phyloP scores from a whole-genome alignment of 2,329 filamentous ascomycete genomes.

The Sclerotinia nivalis region DNA sequence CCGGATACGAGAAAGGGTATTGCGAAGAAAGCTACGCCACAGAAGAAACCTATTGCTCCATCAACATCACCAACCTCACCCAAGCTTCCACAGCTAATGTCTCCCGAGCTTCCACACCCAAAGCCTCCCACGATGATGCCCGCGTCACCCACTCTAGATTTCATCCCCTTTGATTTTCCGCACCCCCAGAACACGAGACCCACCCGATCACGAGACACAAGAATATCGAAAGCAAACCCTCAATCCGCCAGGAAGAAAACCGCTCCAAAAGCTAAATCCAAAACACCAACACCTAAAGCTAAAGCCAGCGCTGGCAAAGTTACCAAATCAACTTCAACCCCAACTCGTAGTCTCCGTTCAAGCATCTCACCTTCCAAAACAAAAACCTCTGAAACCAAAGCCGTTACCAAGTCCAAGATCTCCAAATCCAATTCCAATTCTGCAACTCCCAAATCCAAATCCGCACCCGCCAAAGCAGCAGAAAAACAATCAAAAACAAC shows the following conservation, averaged over 20 bases:
- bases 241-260: not conserved
- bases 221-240: constrained; percentile 8
- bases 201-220: not conserved
- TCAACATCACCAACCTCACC: not conserved
- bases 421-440: not conserved
- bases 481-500: not conserved
- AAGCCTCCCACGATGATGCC: not conserved
- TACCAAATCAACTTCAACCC: not conserved
- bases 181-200: not conserved
- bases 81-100: not conserved
- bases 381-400: not conserved
- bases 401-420: not conserved
- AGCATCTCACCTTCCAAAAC: not conserved
- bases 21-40: not conserved
- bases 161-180: not conserved
- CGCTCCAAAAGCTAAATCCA: not conserved
- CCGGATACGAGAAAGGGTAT: not conserved
- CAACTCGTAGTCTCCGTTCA: not conserved
- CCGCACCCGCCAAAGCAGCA: not conserved
- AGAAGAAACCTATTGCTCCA: not conserved
- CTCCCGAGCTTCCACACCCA: not conserved
- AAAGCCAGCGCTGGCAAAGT: not conserved
- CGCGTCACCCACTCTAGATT: not conserved
- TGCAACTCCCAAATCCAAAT: not conserved
- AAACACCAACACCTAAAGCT: not conserved